Evolutionary conservation across 805 yeast species (phyloP), one percentile per base, ranked within the genome.

Genomic region (Candida awuae): DNA sequence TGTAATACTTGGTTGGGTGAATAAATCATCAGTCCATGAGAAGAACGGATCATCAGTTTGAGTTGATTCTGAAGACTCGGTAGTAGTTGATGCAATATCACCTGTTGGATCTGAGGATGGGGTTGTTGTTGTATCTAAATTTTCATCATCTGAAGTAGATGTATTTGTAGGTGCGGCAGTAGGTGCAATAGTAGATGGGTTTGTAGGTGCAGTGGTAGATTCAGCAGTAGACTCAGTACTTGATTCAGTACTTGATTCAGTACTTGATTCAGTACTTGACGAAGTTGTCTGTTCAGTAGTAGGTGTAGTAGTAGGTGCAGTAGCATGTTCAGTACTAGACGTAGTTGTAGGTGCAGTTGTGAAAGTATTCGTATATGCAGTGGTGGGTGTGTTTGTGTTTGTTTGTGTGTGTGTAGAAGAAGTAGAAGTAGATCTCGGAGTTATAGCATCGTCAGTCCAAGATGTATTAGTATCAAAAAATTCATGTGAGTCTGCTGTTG

Each of bases 401-500:
- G n/a, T n/a, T n/a, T n/a, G n/a, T n/a, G 32, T 4, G 15, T 4
- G 4, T n/a, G 28, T 10, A 26, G 38, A 7, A 13, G 31, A n/a
- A 14, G 30, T 13, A 3, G 26, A 19, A 21, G 18, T 19, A 15
- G 32, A 6, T n/a, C n/a, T n/a, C n/a, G n/a, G n/a, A n/a, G n/a
- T n/a, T n/a, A n/a, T n/a, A n/a, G n/a, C n/a, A n/a, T n/a, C n/a
- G n/a, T n/a, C n/a, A n/a, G n/a, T n/a, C n/a, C n/a, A 20, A 22
- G 30, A 7, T 10, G 39, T 13, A 27, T 26, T 14, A 23, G 37
- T 14, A 31, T n/a, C n/a, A n/a, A n/a, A n/a, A n/a, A n/a, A n/a
- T n/a, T n/a, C n/a, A n/a, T n/a, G 10, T 18, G 37, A 12, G 37
- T 26, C 6, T 28, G 40, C 28, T 6, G 32, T 19, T 21, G 46